Base-by-base conservation (phyloP, 257 asterid genomes). In the Solanum megistacrolobum region DNA sequence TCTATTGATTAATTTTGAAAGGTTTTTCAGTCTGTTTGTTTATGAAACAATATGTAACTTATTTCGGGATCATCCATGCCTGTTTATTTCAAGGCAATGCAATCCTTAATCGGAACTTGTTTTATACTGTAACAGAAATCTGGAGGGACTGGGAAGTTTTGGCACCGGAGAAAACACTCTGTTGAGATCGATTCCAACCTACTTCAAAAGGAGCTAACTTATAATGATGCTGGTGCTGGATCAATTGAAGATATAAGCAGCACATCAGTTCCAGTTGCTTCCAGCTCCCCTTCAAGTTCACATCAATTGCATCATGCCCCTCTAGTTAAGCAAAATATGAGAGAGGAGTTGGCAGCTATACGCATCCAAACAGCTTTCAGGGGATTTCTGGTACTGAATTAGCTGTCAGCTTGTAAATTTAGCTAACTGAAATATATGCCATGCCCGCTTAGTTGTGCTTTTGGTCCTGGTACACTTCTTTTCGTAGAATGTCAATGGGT, bases 311-410 rank as follows among this genome's bases (percentile, higher is more conserved):
- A 90, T 85, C 93, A 92, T 89, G 87, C 87, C 25, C 87, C 89
- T 90, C 95, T 91, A 86, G 65, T 62, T 90, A 93, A 92, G 69
- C 93, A 87, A 41, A 91, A 71, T 88, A 86, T n/a, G 65, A 90
- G 92, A 92, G 96, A 96, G 94, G 98, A 96, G 91, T 92, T 96
- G 96, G 99, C 99, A 85, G 98, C 98, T 32, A 92, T 93, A 88
- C 92, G 90, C 84, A 96, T 97, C 88, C 99, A 97, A 92, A 95
- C 98, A 83, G 98, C 98, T 84, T 97, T 97, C 87, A 95, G 94
- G 89, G 98, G 98, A 89, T 96, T 97, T 91, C 93, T 97, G 98
- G 99, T 97, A 93, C 87, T 83, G 65, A 78, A 88, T 60, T 76
- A 48, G 68, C 52, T 32, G 68, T 73, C 48, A 31, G 71, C 88